Base-by-base conservation (phyloP, 495 filamentous ascomycete genomes). In the Xylaria flabelliformis region DNA sequence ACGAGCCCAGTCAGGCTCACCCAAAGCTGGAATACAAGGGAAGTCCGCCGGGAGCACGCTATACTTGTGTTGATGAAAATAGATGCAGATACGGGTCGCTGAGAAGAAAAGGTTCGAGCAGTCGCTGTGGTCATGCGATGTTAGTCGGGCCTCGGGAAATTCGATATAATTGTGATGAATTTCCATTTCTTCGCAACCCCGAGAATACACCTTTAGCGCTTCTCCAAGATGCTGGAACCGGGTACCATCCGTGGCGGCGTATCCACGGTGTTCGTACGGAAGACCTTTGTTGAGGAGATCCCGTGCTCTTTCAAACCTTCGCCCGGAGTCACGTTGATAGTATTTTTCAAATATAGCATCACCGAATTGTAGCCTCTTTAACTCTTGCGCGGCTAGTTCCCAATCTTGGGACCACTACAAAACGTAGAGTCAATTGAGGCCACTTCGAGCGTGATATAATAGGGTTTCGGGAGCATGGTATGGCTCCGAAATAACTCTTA, bases 41-140 rank as follows among this genome's bases (percentile, higher is more conserved):
- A 67, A 67, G 19, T 67, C 64, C 7, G 21, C 19, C 12, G 64
- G 64, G 17, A 42, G 21, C 3, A 67, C 32, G 24, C 26, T 41
- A 41, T 36, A 21, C 32, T 55, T 12, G 48, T 42, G 15, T 10
- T 55, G 48, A 29, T 67, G 26, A 41, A 67, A 67, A 29, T 56
- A 44, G 26, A 55, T 24, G 36, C 64, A 67, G 7, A 67, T 56
- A 13, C 64, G 64, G 24, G 26, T 67, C 32, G 64, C 64, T 17
- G 64, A 67, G 51, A 67, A 67, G 64, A 67, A 67, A 5, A 67
- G 34, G 48, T 55, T 67, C 32, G 64, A 67, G 64, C 64, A 67
- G 48, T 67, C 64, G 32, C 55, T 56, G 21, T 67, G 64, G 36
- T 67, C 64, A 56, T 67, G 64, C 21, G 51, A 51, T 39, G 64